Base-by-base conservation (phyloP, 2,329 filamentous ascomycete genomes). In the Leptodontidium sp. region DNA sequence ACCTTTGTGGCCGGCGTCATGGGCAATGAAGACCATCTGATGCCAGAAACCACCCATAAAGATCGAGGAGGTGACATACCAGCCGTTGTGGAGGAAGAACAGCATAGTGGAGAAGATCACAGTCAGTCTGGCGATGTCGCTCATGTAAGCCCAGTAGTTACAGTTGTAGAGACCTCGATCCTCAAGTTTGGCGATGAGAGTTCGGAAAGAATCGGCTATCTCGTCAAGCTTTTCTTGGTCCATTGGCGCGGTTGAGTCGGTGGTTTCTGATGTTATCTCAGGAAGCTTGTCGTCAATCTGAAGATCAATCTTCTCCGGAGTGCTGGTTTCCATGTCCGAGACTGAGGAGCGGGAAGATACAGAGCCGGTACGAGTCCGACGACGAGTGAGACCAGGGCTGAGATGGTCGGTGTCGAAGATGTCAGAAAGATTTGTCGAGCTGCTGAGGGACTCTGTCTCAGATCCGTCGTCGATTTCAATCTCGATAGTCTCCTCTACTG, bases 11-110 rank as follows among this genome's bases (percentile, higher is more conserved):
- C 87, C 88, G 11, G 88, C 88, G 73, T 91, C 89, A 75, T 91
- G 88, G 4, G 88, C 88, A 0, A 85, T 85, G 78, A 91, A 91
- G 86, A 91, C 90, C 79, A 91, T 86, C 80, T 90, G 88, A 74
- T 90, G 88, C 87, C 88, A 90, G 76, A 90, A 90, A 15, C 87
- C 66, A 3, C 88, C 89, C n/a, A 91, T 77, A 71, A 86, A 88
- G 21, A 85, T 32, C 45, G 87, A 86, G 2, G 87, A 89, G 1
- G 84, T 82, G 63, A 86, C 76, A 76, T 88, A 90, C 86, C 87
- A 90, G 49, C 81, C 80, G 40, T 78, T 75, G 67, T 79, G 78
- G 1, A 90, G 79, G 1, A 82, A 73, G 21, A 81, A 75, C 11
- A 84, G 66, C 74, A 87, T 90, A 0, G 77, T 66, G 0, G 70